Percentiles rank a stretch among this genome's conserved stretches.
phyloP scores from a whole-genome alignment of 2,329 filamentous ascomycete genomes.

The Paecilomyces sp. region DNA sequence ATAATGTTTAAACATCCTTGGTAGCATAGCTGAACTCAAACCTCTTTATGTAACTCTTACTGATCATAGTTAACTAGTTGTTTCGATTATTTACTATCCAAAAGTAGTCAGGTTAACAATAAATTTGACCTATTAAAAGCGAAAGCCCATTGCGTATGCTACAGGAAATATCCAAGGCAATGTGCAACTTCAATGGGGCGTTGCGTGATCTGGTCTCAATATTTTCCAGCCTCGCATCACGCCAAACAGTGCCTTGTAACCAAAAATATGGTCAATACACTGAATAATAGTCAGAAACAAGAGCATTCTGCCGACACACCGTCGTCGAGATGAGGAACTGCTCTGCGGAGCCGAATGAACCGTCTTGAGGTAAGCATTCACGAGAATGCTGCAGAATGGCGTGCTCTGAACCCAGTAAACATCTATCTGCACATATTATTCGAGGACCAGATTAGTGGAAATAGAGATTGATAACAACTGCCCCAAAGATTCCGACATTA shows the following conservation, averaged over 20 bases:
- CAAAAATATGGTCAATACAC: neutral
- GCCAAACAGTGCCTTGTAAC: neutral
- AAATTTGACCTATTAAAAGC: neutral
- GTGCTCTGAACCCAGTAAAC: neutral
- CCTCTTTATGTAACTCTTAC: too few relatives aligned
- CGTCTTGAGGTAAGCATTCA: neutral
- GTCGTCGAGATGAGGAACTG: neutral
- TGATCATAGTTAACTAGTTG: too few relatives aligned
- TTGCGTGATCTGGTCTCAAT: neutral
- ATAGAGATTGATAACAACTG: neutral
- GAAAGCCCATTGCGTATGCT: neutral
- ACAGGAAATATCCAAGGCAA: neutral
- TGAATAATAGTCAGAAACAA: neutral
- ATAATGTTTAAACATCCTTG: too few relatives aligned
- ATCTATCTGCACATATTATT: neutral
- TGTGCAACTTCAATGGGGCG: neutral
- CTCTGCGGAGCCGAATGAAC: neutral
- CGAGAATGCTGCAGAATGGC: neutral
- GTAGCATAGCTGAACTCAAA: too few relatives aligned
- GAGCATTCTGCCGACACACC: neutral
- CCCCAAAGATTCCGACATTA: neutral
- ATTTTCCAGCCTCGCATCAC: neutral
- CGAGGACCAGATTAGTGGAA: neutral
- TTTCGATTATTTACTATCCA: too few relatives aligned
- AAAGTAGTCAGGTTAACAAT: neutral